Percentiles rank a stretch among this genome's conserved stretches.
Conservation (phyloP, 2,329 filamentous ascomycete species). For the Chalaropsis ovoidea region DNA sequence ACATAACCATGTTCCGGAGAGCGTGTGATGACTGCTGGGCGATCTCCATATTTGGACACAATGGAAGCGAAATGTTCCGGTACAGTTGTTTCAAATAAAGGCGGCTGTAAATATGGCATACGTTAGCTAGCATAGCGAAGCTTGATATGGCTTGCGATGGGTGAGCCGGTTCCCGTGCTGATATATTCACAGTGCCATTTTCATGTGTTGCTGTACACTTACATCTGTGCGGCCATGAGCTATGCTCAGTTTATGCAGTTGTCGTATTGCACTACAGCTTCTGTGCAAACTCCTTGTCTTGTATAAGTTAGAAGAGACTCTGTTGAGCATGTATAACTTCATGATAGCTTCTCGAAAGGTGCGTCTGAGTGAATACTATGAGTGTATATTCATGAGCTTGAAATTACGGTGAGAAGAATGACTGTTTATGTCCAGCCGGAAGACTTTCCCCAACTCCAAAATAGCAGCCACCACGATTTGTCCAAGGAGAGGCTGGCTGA, state of each 20-base stretch:
- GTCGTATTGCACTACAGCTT: not conserved
- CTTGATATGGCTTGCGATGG: not conserved
- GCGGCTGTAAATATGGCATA: slow-evolving; percentile 40
- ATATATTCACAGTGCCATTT: not conserved
- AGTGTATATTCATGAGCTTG: not conserved
- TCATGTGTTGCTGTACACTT: not conserved
- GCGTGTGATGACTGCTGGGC: slow-evolving; percentile 47
- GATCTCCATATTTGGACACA: slow-evolving; percentile 55
- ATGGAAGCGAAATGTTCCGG: slow-evolving; percentile 60
- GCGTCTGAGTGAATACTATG: not conserved
- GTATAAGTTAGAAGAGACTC: not conserved
- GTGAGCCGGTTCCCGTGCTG: not conserved
- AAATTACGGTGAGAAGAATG: not conserved
- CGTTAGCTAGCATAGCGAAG: not conserved
- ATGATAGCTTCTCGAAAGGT: not conserved
- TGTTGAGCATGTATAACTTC: not conserved
- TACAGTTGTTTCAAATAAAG: slow-evolving; percentile 57
- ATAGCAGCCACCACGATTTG: not conserved
- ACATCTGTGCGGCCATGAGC: slow-evolving; percentile 18
- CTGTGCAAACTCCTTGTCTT: not conserved
- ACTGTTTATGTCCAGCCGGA: not conserved
- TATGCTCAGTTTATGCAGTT: slow-evolving; percentile 19
- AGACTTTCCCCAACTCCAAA: not conserved
- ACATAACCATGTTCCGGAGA: slow-evolving; percentile 30
- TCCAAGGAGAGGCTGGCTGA: not conserved